A percentile compares a stretch with the other conserved stretches of the same genome.
Evolutionary conservation across 768 basidiomycete genomes (phyloP).

Genomic region (Kwoniella sp.): DNA sequence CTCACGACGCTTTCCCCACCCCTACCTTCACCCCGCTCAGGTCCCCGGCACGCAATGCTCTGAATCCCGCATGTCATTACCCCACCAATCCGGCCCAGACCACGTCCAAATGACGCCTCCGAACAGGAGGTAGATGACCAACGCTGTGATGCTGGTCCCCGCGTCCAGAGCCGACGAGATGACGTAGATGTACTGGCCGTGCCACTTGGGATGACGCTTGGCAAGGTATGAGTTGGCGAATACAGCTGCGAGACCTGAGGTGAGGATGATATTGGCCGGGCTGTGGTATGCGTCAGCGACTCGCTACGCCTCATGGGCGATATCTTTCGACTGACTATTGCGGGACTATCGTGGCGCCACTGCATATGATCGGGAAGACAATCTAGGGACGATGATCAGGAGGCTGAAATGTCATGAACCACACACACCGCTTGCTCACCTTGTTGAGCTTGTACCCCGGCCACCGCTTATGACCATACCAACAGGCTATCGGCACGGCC

Average conservation of each 20-base stretch:
- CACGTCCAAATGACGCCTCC: slow-evolving; percentile 34
- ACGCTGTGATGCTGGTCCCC: slow-evolving; percentile 46
- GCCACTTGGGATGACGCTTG: slow-evolving; percentile 34
- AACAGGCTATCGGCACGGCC: slow-evolving; percentile 37
- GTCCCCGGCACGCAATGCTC: slow-evolving; percentile 48
- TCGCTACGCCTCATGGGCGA: too few relatives aligned
- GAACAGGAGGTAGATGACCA: slow-evolving; percentile 47
- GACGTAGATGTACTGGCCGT: slow-evolving; percentile 43
- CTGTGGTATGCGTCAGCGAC: slow-evolving; percentile 19
- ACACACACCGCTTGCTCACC: slow-evolving; percentile 13
- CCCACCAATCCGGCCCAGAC: slow-evolving; percentile 45
- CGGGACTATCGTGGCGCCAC: slow-evolving; percentile 47
- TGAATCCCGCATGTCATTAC: slow-evolving; percentile 42
- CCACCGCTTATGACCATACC: slow-evolving; percentile 45
- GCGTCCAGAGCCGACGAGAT: slow-evolving; percentile 50
- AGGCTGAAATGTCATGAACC: not conserved
- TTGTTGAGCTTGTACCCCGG: slow-evolving; percentile 43
- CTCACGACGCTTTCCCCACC: not conserved
- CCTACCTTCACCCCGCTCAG: slow-evolving; percentile 4
- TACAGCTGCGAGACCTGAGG: slow-evolving; percentile 34
- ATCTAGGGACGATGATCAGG: slow-evolving; percentile 12
- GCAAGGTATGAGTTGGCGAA: slow-evolving; percentile 37
- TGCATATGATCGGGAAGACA: slow-evolving; percentile 49
- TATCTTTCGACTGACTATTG: slow-evolving; percentile 49
- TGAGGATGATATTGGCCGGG: slow-evolving; percentile 48